These are phyloP conservation scores for Parastagonospora avenae DNA, from an alignment of 2,329 filamentous ascomycete genomes.

Conservation along the genomic window DNA sequence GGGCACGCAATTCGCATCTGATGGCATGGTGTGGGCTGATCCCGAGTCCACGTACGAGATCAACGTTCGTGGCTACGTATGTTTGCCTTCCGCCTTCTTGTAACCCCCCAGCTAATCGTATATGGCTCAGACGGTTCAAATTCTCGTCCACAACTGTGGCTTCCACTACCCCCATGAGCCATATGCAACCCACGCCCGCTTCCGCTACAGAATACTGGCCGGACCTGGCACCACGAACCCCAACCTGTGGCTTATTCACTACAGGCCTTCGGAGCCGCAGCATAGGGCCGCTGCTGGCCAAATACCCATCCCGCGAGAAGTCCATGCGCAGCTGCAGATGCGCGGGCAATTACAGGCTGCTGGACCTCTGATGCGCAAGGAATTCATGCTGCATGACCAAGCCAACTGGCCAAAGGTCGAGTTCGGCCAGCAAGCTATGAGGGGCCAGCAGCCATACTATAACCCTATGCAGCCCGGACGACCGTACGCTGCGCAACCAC, in stretches of 20 bases:
- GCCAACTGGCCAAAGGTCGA: conserved; percentile 87
- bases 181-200: conserved; percentile 75
- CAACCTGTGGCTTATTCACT: conserved; percentile 89
- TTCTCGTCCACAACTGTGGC: conserved; percentile 81
- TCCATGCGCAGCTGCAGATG: conserved; percentile 65
- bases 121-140: conserved; percentile 78
- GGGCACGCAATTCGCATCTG: conserved; percentile 79
- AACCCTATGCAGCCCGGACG: conserved; percentile 44
- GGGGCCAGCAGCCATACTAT: conserved; percentile 37
- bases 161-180: conserved; percentile 76
- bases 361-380: conserved; percentile 80
- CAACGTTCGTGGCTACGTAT: conserved; percentile 71
- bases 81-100: conserved; percentile 13
- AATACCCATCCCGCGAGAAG: conserved; percentile 65
- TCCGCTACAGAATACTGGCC: conserved; percentile 82
- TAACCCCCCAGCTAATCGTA: conserved; percentile 11
- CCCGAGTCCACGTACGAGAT: conserved; percentile 78
- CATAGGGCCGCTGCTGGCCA: conserved; percentile 73
- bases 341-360: conserved; percentile 69
- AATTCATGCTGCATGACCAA: conserved; percentile 92
- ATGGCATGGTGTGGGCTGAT: conserved; percentile 91
- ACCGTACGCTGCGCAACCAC: conserved; percentile 46
- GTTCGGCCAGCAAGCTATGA: conserved; percentile 58
- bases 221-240: conserved; percentile 75
- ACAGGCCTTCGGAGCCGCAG: conserved; percentile 74